Conservation (phyloP, 805 yeast genomes). For the Kodamaea kaohsiungensis region DNA sequence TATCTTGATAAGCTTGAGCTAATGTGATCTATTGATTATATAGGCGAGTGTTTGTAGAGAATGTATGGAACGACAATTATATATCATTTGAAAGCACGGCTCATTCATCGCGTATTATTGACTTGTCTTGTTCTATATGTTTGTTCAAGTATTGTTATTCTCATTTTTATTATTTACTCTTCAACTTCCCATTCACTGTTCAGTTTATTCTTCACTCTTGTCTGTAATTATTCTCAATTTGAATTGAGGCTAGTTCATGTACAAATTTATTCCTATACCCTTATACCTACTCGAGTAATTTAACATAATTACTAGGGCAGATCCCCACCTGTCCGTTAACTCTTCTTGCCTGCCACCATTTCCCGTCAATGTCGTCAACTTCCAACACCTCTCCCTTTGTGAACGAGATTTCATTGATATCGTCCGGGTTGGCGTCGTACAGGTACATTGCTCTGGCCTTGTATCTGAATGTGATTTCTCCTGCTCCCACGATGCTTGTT, state of each 20-base stretch:
- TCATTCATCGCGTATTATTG: too few relatives aligned
- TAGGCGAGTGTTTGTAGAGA: too few relatives aligned
- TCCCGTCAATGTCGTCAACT: slow-evolving; percentile 89
- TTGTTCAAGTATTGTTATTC: too few relatives aligned
- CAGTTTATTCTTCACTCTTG: too few relatives aligned
- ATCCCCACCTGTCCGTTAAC: slow-evolving; percentile 92
- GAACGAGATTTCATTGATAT: slow-evolving; percentile 88
- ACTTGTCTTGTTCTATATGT: too few relatives aligned
- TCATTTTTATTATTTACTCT: too few relatives aligned
- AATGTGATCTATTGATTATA: too few relatives aligned
- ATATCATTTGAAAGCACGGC: too few relatives aligned
- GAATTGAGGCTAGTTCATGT: background rate
- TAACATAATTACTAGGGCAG: slow-evolving; percentile 93
- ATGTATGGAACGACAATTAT: too few relatives aligned
- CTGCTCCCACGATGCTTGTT: slow-evolving; percentile 1
- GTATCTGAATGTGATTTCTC: slow-evolving; percentile 61
- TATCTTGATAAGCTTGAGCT: too few relatives aligned
- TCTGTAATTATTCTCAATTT: background rate
- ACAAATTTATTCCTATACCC: background rate
- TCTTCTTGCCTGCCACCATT: slow-evolving; percentile 98
- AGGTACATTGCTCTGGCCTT: slow-evolving; percentile 84
- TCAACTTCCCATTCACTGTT: too few relatives aligned
- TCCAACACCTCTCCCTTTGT: slow-evolving; percentile 88
- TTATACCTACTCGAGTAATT: slow-evolving; percentile 50
- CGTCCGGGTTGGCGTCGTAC: slow-evolving; percentile 89